A percentile compares a stretch with the other conserved stretches of the same genome.
Evolutionary conservation across 371 early-diverging fungal species (phyloP).

Genomic region (Mortierella sp.): DNA sequence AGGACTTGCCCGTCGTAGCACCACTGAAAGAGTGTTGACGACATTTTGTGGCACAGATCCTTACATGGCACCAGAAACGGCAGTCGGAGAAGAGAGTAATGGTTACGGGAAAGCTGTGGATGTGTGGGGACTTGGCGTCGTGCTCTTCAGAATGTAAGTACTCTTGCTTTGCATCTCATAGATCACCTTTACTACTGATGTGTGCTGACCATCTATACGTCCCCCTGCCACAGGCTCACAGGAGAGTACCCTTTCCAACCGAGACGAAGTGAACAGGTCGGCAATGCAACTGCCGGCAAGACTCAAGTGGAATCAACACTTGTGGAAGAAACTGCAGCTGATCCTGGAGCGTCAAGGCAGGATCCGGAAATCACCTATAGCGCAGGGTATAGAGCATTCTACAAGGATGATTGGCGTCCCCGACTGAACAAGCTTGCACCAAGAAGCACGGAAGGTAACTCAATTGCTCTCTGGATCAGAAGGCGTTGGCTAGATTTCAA

Average conservation of each 20-base stretch:
- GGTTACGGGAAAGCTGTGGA: slow-evolving; percentile 33
- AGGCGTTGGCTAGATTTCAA: background rate
- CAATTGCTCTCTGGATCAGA: too few relatives aligned
- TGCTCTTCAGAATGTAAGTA: slow-evolving; percentile 49
- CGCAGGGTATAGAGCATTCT: background rate
- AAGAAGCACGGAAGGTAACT: slow-evolving; percentile 32
- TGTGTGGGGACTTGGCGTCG: slow-evolving; percentile 36
- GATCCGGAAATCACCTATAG: background rate
- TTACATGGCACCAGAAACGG: slow-evolving; percentile 43
- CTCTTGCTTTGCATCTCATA: too few relatives aligned
- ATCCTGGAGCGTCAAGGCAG: background rate
- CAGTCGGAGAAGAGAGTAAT: slow-evolving; percentile 12
- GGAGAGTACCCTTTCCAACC: too few relatives aligned
- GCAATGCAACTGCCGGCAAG: too few relatives aligned
- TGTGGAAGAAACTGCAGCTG: too few relatives aligned
- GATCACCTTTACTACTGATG: too few relatives aligned
- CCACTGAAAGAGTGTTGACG: background rate
- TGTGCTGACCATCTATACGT: too few relatives aligned
- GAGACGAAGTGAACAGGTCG: too few relatives aligned
- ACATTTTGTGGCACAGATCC: slow-evolving; percentile 29
- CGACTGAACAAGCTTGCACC: background rate
- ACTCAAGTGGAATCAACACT: too few relatives aligned
- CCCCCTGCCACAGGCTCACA: too few relatives aligned
- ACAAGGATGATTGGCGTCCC: slow-evolving; percentile 9
- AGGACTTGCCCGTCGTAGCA: slow-evolving; percentile 29